Base-by-base conservation (phyloP, 2,329 filamentous ascomycete genomes). In the Lecanosticta acicola region DNA sequence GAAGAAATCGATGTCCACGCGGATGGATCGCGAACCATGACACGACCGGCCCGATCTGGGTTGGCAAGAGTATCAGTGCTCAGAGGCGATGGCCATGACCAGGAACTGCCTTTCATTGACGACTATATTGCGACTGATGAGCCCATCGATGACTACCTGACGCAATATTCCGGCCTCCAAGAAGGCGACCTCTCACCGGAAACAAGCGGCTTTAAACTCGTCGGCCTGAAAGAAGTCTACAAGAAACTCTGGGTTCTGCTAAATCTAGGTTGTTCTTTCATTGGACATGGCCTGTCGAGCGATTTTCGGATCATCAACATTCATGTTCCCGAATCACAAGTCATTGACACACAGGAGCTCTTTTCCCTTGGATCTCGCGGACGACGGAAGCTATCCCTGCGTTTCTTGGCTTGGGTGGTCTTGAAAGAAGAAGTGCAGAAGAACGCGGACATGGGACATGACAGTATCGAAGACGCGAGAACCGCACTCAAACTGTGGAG, bases 241-340 rank as follows among this genome's bases (percentile, higher is more conserved):
- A 98, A 98, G 70, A 96, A 96, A 66, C 81, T 98, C 21, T 98
- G 94, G 94, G 80, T 97, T 13, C 76, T 98, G 14, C 78, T 98
- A 24, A 98, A 98, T 63, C 76, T 97, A 0, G 93, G 93, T 39
- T 95, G 89, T 68, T 81, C 87, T 52, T 98, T 98, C 64, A 79
- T 98, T 3, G 93, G 93, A 2, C 93, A 98, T 61, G 91, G 91
- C 3, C 75, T 98, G 34, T 87, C 87, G 56, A 91, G 93, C 58
- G 93, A 98, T 68, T 97, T 98, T 70, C 87, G 93, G 43, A 94
- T 94, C 45, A 94, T 95, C 69, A 98, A 98, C 66, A 96, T 98
- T 45, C 87, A 96, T 65, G 85, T 98, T 0, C 93, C 94, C 1
- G 87, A 84, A 63, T 69, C 79, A 3, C 93, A 98, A 65, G 85